Conservation (phyloP, 495 filamentous ascomycete genomes). For the Penicillium simplicissimum region DNA sequence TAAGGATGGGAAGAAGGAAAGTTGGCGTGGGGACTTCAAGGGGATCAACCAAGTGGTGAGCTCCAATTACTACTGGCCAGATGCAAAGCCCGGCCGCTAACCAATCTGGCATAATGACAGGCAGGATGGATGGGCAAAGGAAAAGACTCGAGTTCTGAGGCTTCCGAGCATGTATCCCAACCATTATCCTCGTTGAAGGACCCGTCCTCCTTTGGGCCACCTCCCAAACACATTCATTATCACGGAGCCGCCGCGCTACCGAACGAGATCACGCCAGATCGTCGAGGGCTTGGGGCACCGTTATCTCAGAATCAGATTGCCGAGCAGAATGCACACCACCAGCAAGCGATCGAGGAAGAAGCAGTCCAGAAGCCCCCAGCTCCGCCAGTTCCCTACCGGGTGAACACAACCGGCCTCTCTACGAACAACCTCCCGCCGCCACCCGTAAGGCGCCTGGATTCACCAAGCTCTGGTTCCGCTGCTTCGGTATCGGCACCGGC, state of each 20-base stretch:
- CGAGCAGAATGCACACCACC: conserved; percentile 31
- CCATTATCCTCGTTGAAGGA: conserved; percentile 82
- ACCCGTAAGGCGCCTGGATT: conserved; percentile 57
- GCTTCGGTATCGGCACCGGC: conserved; percentile 13
- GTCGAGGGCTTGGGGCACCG: conserved; percentile 50
- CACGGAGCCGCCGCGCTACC: conserved; percentile 51
- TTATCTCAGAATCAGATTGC: conserved; percentile 42
- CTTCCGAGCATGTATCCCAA: conserved; percentile 55
- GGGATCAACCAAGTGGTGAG: conserved; percentile 60
- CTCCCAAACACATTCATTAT: conserved; percentile 69
- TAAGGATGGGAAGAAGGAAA: conserved; percentile 55
- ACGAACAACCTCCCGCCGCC: conserved; percentile 71
- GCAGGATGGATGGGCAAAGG: conserved; percentile 51
- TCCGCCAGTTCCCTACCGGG: conserved; percentile 67
- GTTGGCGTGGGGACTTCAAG: conserved; percentile 60
- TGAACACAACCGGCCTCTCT: conserved; percentile 69
- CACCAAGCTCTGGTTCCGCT: conserved; percentile 35
- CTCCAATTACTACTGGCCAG: conserved; percentile 1
- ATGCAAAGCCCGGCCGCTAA: conserved; percentile 11
- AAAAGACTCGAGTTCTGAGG: conserved; percentile 41
- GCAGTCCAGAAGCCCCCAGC: conserved; percentile 45
- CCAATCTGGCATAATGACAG: conserved; percentile 9
- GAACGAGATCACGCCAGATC: conserved; percentile 50
- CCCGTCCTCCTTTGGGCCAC: conserved; percentile 80
- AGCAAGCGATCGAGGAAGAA: conserved; percentile 36